Evolutionary conservation across 1,284 basidiomycete genomes (phyloP), one percentile per base, ranked within the genome.

Genomic region (Neonothopanus nambi): DNA sequence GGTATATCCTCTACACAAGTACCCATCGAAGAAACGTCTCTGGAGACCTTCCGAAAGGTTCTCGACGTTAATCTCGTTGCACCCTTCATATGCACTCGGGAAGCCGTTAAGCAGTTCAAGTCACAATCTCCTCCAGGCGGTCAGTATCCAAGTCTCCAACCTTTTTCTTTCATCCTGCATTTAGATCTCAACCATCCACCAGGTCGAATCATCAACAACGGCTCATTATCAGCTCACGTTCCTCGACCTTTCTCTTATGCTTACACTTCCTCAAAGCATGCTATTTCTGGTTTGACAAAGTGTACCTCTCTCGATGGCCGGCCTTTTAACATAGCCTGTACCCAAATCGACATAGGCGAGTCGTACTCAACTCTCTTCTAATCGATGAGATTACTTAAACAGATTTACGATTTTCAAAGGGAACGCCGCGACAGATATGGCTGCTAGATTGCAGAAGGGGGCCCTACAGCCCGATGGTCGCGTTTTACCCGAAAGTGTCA

Each of bases 161-260:
- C 13, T 35, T 43, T 44, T 18, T 28, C 38, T 13, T 42, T 18
- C 24, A n/a, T 28, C n/a, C 36, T 7, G 23, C 39, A 18, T 37
- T 47, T 23, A 35, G 37, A 38, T 20, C 30, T 48, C 24, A 50
- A 36, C 18, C 12, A 8, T 35, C 12, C 17, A 30, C 2, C 56
- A 84, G 83, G 84, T 3, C 79, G 88, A 12, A 89, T 94, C 61
- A 87, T 93, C 70, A 93, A 93, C 72, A 92, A 93, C 60, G 89
- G 90, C 6, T 90, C 86, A 36, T 79, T 93, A 52, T 83, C 88
- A 0, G 88, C 90, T 0, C 80, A 87, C 57, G 75, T 82, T 1
- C 91, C 91, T 2, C 78, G 91, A 24, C 89, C 87, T 2, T 70
- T 82, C 61, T 78, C 83, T 0, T 73, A 74, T 5, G 78, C 88